phyloP scores from a whole-genome alignment of 331 rosid species.

The Prunus yedoensis region DNA sequence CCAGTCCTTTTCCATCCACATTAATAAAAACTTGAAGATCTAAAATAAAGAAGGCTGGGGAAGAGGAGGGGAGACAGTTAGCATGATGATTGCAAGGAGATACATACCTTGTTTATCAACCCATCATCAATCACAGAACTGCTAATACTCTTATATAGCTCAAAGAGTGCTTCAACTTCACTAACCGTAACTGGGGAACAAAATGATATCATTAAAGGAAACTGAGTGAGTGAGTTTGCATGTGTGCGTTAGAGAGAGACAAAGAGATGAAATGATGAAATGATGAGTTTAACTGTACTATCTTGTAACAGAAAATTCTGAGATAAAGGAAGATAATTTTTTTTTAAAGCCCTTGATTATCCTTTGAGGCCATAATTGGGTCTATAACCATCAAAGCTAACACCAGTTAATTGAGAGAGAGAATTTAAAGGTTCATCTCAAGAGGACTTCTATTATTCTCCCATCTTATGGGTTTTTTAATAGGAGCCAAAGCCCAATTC shows the following conservation, averaged over 20 bases:
- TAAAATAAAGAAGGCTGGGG: neutral
- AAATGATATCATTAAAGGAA: constrained; percentile 13
- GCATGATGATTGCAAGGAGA: neutral
- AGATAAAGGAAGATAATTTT: neutral
- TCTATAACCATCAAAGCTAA: neutral
- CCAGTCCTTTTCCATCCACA: neutral
- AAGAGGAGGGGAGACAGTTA: neutral
- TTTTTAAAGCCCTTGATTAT: neutral
- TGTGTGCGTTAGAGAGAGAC: neutral
- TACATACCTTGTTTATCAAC: constrained; percentile 76
- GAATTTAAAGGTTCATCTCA: neutral
- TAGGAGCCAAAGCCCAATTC: neutral
- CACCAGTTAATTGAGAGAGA: neutral
- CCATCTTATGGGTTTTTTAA: neutral
- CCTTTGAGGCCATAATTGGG: neutral
- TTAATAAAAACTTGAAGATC: neutral
- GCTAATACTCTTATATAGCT: constrained; percentile 86
- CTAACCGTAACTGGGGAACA: constrained; percentile 67
- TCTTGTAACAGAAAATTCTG: neutral
- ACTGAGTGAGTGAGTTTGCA: neutral
- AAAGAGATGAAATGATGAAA: neutral
- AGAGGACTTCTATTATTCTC: neutral
- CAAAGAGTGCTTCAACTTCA: constrained; percentile 93
- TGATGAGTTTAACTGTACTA: neutral
- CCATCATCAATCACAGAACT: constrained; percentile 84